These are phyloP conservation scores for Metschnikowia koreensis DNA, from an alignment of 805 yeast species.

Conservation along the genomic window DNA sequence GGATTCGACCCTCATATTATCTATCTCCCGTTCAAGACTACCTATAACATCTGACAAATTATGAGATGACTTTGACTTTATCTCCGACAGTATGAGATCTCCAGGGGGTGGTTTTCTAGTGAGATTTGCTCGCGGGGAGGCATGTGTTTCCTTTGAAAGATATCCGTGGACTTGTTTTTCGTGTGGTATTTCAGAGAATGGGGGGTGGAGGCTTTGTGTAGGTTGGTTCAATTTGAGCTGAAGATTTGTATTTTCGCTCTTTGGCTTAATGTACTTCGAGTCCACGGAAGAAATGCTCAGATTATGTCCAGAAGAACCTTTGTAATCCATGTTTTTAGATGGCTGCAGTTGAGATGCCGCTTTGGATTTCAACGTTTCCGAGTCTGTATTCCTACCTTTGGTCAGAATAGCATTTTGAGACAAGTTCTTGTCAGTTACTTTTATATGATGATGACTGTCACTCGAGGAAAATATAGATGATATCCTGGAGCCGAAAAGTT, in stretches of 20 bases:
- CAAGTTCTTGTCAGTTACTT: background rate
- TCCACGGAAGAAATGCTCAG: background rate
- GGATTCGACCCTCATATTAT: background rate
- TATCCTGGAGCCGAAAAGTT: constrained; percentile 30
- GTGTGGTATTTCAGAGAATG: background rate
- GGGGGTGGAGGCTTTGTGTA: background rate
- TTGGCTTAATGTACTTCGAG: background rate
- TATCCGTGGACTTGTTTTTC: background rate
- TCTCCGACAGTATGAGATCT: background rate
- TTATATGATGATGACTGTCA: constrained; percentile 11
- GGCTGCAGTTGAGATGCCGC: background rate
- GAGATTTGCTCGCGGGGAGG: background rate
- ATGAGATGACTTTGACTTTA: background rate
- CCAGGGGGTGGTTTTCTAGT: constrained; percentile 3
- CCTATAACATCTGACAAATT: constrained; percentile 1
- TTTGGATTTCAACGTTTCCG: background rate
- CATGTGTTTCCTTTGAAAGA: background rate
- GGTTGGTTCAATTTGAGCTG: background rate
- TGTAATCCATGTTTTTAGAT: background rate
- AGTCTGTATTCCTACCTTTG: background rate
- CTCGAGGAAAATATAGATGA: constrained; percentile 28
- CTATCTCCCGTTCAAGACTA: constrained; percentile 2
- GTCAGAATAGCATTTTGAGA: constrained; percentile 3
- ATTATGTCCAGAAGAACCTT: background rate
- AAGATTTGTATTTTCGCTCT: background rate